These are phyloP conservation scores for Multifurca ochricompacta DNA, from an alignment of 768 basidiomycete genomes.

Conservation along the genomic window DNA sequence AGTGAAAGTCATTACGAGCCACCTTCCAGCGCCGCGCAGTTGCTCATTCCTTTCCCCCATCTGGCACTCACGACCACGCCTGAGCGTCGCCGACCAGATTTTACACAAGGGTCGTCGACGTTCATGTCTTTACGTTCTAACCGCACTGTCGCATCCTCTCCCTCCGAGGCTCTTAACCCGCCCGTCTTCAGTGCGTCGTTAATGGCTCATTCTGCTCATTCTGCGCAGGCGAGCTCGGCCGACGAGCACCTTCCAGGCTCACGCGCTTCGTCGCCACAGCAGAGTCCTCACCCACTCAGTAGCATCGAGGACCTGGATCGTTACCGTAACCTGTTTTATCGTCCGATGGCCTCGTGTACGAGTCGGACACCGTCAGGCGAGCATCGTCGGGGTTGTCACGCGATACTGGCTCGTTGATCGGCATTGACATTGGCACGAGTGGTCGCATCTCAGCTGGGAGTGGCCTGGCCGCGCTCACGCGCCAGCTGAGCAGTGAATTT, in stretches of 20 bases:
- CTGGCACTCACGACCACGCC: background rate
- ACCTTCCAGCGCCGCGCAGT: background rate
- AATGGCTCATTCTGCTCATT: constrained; percentile 5
- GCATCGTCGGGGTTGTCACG: constrained; percentile 14
- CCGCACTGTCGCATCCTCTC: constrained; percentile 26
- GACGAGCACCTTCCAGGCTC: constrained; percentile 24
- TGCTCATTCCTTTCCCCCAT: constrained; percentile 14
- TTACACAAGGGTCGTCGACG: background rate
- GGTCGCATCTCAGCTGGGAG: background rate
- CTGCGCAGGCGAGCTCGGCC: constrained; percentile 3
- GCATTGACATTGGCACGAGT: constrained; percentile 23
- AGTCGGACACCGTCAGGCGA: constrained; percentile 19
- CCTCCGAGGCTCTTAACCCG: constrained; percentile 23
- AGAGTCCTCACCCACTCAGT: constrained; percentile 47
- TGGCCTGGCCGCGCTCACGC: constrained; percentile 33
- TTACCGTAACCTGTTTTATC: constrained; percentile 69
- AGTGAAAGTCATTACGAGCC: constrained; percentile 32
- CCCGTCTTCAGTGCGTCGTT: constrained; percentile 23
- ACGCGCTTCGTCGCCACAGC: constrained; percentile 31
- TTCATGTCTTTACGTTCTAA: constrained; percentile 13
- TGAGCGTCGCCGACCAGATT: background rate
- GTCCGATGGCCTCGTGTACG: constrained; percentile 29
- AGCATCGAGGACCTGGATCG: constrained; percentile 61
- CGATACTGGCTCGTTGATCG: constrained; percentile 22
- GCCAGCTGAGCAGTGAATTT: constrained; percentile 34